phyloP scores from a whole-genome alignment of 2,329 filamentous ascomycete genomes.

The Penicillium griseofulvum region DNA sequence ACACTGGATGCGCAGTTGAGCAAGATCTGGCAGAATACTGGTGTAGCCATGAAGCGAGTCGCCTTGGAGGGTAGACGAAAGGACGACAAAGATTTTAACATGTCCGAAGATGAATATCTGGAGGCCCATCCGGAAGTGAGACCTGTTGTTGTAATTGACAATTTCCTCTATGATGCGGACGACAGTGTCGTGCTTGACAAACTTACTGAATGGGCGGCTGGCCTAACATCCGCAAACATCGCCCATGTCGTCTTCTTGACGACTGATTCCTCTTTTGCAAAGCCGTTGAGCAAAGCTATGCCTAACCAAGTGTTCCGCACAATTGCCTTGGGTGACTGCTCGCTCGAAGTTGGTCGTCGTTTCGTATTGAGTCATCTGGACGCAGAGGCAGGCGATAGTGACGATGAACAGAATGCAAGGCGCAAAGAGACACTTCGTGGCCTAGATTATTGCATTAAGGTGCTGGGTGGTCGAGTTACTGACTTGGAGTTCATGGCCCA shows the following conservation, averaged over 20 bases:
- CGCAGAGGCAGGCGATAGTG: constrained; percentile 36
- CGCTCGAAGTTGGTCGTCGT: constrained; percentile 79
- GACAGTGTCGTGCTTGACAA: constrained; percentile 68
- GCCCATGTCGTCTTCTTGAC: constrained; percentile 95
- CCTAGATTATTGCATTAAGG: constrained; percentile 76
- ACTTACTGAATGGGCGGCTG: constrained; percentile 84
- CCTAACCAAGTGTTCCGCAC: constrained; percentile 89
- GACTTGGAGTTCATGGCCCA: constrained; percentile 94
- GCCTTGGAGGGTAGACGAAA: constrained; percentile 68
- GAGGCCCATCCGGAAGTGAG: constrained; percentile 83
- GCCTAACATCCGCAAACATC: constrained; percentile 78
- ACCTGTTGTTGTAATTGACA: constrained; percentile 84
- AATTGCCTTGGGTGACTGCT: constrained; percentile 80
- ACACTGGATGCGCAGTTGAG: constrained; percentile 83
- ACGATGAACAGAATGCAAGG: constrained; percentile 27
- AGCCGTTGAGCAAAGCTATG: constrained; percentile 79
- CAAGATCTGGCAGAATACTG: constrained; percentile 85
- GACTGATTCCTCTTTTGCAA: constrained; percentile 82
- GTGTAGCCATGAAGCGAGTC: constrained; percentile 73
- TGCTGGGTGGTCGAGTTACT: constrained; percentile 86
- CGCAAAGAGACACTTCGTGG: constrained; percentile 60
- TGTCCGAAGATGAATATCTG: constrained; percentile 81
- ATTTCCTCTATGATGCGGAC: constrained; percentile 76
- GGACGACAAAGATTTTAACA: constrained; percentile 67
- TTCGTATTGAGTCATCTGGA: constrained; percentile 84